phyloP scores from a whole-genome alignment of 2,329 filamentous ascomycete genomes.

The Neopestalotiopsis sp. region DNA sequence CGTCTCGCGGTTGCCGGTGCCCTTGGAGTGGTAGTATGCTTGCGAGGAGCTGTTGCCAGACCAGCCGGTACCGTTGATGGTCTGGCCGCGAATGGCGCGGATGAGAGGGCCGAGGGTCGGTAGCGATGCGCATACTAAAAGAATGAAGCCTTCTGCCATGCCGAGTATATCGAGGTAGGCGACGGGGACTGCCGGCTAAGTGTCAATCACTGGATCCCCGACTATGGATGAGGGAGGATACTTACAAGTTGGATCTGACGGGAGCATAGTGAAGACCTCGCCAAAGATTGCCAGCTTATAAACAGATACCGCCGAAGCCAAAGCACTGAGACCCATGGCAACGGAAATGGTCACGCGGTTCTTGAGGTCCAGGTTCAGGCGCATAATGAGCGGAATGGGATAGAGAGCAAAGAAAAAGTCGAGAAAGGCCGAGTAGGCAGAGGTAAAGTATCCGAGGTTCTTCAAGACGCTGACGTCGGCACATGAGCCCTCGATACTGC shows the following conservation, averaged over 20 bases:
- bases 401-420: slow-evolving; percentile 39
- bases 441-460: slow-evolving; percentile 35
- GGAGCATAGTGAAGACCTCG: slow-evolving; percentile 28
- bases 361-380: slow-evolving; percentile 37
- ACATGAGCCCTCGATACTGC: not conserved
- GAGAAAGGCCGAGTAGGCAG: slow-evolving; percentile 36
- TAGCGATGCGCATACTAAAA: slow-evolving; percentile 28
- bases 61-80: not conserved
- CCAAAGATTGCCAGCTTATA: slow-evolving; percentile 35
- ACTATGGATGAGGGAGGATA: not conserved
- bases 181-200: slow-evolving; percentile 25
- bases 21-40: not conserved
- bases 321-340: slow-evolving; percentile 32
- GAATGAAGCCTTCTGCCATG: slow-evolving; percentile 30
- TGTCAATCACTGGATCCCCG: not conserved
- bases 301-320: slow-evolving; percentile 35
- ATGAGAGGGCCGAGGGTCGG: slow-evolving; percentile 29
- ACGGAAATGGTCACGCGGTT: slow-evolving; percentile 24
- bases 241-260: slow-evolving; percentile 36
- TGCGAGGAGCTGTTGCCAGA: not conserved
- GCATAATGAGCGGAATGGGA: slow-evolving; percentile 37
- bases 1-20: not conserved
- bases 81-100: slow-evolving; percentile 24
- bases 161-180: slow-evolving; percentile 35
- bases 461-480: slow-evolving; percentile 24